Base-by-base conservation (phyloP, 2,329 filamentous ascomycete genomes). In the Knoxdaviesia capensis region DNA sequence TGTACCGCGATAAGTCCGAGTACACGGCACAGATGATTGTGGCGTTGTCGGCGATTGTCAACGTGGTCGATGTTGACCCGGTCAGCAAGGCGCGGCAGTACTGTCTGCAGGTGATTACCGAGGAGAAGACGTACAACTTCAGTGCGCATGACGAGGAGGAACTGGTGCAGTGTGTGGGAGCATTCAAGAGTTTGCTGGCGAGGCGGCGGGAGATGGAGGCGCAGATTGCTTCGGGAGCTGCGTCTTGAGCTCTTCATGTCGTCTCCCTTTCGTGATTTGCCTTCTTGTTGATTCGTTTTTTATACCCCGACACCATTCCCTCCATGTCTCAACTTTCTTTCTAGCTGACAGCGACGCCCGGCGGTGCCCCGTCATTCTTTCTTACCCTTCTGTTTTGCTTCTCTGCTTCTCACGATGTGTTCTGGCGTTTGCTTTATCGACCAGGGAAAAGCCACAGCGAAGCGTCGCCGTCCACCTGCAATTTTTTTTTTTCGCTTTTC, bases 1-100 rank as follows among this genome's bases (percentile, higher is more conserved):
- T 96, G 30, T 98, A 98, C 67, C 94, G 94, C 59, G 80, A 92
- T 54, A 83, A 92, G 47, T 68, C 77, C 48, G 90, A 98, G 60
- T 96, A 96, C 57, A 79, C 81, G 8, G 84, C 87, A 1, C 69
- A 81, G 47, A 78, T 86, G 50, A 81, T 98, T 50, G 65, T 94
- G 33, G 75, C 81, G 4, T 74, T 96, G 51, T 66, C 74, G 6
- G 75, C 69, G 43, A 77, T 98, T 42, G 80, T 96, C 51, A 83
- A 92, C 50, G 87, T 84, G 1, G 87, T 94, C 28, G 90, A 96
- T 53, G 84, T 94, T 43, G 85, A 96, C 50, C 80, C 87, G 0
- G 64, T 93, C 47, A 88, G 81, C 52, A 80, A 72, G 53, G 90
- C 77, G 50, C 94, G 94, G 63, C 71, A 69, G 39, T 77, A 82